Base-by-base conservation (phyloP, 2,329 filamentous ascomycete genomes). In the Hypoxylon sp. region DNA sequence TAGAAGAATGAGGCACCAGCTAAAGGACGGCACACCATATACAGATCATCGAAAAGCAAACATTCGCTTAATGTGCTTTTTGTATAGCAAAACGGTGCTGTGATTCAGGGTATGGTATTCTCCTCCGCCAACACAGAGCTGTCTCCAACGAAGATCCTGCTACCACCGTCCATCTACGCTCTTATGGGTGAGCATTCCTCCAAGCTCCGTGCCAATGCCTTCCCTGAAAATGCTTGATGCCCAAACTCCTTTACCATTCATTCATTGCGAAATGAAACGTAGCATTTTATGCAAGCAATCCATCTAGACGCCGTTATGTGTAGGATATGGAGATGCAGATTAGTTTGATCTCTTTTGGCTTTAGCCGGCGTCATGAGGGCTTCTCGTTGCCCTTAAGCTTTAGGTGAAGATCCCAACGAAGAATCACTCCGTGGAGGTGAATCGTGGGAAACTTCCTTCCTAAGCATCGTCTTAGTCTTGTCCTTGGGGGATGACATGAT, bases 191-290 rank as follows among this genome's bases (percentile, higher is more conserved):
- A 59, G 48, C 53, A 42, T 8, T 55, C 11, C 50, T 46, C 52
- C 33, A n/a, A 51, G 17, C 47, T 31, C 24, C 22, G 47, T 58
- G 13, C 48, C 51, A 48, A 62, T 59, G 53, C 56, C 56, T 50
- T 52, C 59, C 60, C 66, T 67, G 64, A 68, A 74, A 73, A 73
- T 72, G 71, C 70, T 61, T 51, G 24, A 65, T 61, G 53, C 48
- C 53, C 26, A 31, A 55, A 71, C 55, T 56, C 63, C 63, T 29
- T n/a, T 54, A n/a, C 52, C 54, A 51, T 26, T 51, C 48, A 44
- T 56, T 55, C 42, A 46, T 67, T 55, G 29, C 35, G 6, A 31
- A 54, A 54, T 17, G n/a, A 55, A 57, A 54, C 24, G 19, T n/a
- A 19, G 39, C 46, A 24, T 58, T 42, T 42, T 29, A 56, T 52